These are phyloP conservation scores for Globisporangium echinulatum DNA, from an alignment of 352 stramenopile species.

Conservation along the genomic window DNA sequence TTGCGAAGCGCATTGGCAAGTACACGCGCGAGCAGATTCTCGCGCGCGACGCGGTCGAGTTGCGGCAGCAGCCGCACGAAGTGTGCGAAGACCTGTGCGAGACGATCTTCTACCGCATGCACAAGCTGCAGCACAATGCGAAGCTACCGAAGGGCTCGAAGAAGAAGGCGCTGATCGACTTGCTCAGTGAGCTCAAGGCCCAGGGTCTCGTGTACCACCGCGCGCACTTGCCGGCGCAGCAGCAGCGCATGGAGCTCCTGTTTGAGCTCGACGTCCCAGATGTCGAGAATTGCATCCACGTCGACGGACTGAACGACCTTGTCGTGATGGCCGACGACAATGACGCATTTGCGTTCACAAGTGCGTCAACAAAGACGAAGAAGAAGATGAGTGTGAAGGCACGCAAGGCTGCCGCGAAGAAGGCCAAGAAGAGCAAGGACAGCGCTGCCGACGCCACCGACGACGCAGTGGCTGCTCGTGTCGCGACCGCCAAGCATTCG, in stretches of 20 bases:
- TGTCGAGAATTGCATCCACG: conserved; percentile 73
- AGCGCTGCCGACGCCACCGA: conserved; percentile 1
- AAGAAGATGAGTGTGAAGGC: conserved; percentile 31
- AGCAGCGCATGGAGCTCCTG: conserved; percentile 75
- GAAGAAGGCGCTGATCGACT: conserved; percentile 95
- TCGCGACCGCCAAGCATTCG: conserved; percentile 36
- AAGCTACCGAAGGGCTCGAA: conserved; percentile 94
- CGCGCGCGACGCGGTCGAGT: conserved; percentile 40
- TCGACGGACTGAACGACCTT: conserved; percentile 56
- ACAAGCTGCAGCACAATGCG: conserved; percentile 59
- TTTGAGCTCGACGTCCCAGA: conserved; percentile 81
- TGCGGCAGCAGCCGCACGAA: conserved; percentile 63
- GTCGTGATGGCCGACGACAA: conserved; percentile 19
- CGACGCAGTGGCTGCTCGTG: background rate
- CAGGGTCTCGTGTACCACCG: conserved; percentile 81
- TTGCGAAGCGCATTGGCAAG: conserved; percentile 71
- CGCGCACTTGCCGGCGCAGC: conserved; percentile 60
- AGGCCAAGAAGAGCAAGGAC: conserved; percentile 4
- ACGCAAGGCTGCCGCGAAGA: conserved; percentile 14
- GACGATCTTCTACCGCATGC: conserved; percentile 95
- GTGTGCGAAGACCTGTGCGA: conserved; percentile 88
- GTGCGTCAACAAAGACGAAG: conserved; percentile 18
- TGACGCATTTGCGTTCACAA: conserved; percentile 6
- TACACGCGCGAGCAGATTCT: conserved; percentile 72
- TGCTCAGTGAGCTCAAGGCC: conserved; percentile 87